These are phyloP conservation scores for Pichia sp. DNA, from an alignment of 1,139 yeast species.

Conservation along the genomic window DNA sequence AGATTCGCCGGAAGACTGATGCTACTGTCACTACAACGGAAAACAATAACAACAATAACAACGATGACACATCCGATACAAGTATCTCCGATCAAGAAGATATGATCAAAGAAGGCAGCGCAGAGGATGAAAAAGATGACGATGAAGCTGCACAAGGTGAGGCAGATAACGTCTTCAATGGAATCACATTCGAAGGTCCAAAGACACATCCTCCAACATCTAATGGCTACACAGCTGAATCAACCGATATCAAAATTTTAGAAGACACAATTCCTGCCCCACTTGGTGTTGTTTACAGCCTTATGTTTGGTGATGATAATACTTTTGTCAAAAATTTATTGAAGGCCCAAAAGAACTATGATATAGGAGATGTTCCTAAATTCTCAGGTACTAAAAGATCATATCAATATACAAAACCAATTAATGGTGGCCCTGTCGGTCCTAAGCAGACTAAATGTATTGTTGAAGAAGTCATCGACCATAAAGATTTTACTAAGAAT, in stretches of 20 bases:
- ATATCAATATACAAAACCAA: slow-evolving; percentile 76
- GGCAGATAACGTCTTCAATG: slow-evolving; percentile 42
- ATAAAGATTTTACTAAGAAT: slow-evolving; percentile 55
- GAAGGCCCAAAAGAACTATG: slow-evolving; percentile 69
- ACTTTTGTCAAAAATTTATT: slow-evolving; percentile 53
- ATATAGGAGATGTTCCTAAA: slow-evolving; percentile 57
- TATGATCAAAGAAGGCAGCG: slow-evolving; percentile 37
- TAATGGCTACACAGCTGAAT: slow-evolving; percentile 48
- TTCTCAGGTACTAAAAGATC: slow-evolving; percentile 48
- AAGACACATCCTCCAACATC: slow-evolving; percentile 54
- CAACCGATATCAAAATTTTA: slow-evolving; percentile 60
- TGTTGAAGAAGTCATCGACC: slow-evolving; percentile 68
- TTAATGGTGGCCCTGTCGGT: slow-evolving; percentile 81
- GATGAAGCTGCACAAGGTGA: slow-evolving; percentile 16
- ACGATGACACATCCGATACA: slow-evolving; percentile 21
- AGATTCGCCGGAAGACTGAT: neutral
- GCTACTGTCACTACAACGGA: neutral
- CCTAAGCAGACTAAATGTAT: slow-evolving; percentile 92
- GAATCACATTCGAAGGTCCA: slow-evolving; percentile 51
- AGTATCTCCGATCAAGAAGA: slow-evolving; percentile 30
- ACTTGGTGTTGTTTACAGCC: slow-evolving; percentile 66
- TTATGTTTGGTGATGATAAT: slow-evolving; percentile 75
- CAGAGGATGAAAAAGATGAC: slow-evolving; percentile 9
- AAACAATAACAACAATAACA: neutral
- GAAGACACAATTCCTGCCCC: slow-evolving; percentile 71